Evolutionary conservation across 345 rosid species (phyloP).

Genomic region (Stellera chamaejasme): DNA sequence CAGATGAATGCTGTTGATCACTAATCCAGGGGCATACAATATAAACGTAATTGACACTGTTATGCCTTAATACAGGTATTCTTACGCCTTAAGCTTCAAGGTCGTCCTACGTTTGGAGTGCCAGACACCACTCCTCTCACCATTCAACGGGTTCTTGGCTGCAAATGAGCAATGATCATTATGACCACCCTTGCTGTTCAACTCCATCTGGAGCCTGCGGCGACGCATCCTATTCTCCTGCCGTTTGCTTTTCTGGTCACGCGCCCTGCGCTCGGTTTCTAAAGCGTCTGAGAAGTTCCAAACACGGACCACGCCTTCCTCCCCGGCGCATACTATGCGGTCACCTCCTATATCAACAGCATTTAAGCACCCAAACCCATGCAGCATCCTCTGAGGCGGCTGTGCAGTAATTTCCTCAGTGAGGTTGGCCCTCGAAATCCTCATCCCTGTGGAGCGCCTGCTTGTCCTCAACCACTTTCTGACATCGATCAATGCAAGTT

Average conservation of each 20-base stretch:
- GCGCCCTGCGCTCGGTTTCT: conserved; percentile 59
- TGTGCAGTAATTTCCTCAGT: conserved; percentile 32
- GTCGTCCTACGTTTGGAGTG: conserved; percentile 52
- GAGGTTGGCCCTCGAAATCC: conserved; percentile 20
- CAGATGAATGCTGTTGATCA: no score
- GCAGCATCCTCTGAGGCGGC: conserved; percentile 92
- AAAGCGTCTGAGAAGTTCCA: conserved; percentile 88
- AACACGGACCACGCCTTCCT: conserved; percentile 73
- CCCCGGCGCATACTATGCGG: conserved; percentile 85
- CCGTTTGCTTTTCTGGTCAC: conserved; percentile 54
- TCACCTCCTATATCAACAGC: conserved; percentile 81
- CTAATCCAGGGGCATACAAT: not conserved
- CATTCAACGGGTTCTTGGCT: conserved; percentile 57
- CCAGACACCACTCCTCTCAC: conserved; percentile 50
- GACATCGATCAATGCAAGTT: conserved; percentile 65
- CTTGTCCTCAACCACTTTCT: conserved; percentile 61
- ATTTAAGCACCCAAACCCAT: conserved; percentile 63
- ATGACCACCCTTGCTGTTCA: conserved; percentile 47
- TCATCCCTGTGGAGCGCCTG: conserved; percentile 23
- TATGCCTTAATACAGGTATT: no score
- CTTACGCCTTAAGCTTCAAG: conserved; percentile 61
- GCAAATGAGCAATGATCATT: conserved; percentile 61
- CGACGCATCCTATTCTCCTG: conserved; percentile 79
- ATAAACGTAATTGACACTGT: no score
- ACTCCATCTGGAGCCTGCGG: conserved; percentile 57